Base-by-base conservation (phyloP, 2,329 filamentous ascomycete genomes). In the Orbilia blumenaviensis region DNA sequence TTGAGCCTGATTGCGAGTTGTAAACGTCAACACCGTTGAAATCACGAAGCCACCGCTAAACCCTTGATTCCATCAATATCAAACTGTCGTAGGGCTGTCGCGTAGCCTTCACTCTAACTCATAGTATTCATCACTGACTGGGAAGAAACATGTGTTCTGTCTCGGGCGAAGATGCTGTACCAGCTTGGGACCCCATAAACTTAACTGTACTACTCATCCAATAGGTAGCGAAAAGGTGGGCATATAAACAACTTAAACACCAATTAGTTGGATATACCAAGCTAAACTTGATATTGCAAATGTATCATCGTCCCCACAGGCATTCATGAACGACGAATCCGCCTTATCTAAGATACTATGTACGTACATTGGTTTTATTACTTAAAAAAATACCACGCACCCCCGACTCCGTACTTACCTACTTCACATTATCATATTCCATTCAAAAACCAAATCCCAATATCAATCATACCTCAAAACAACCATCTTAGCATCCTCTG, bases 401-500 rank as follows among this genome's bases (percentile, higher is more conserved):
- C n/a, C 36, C 5, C n/a, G 27, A 18, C 54, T 60, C 21, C 36
- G 16, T 25, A 27, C 18, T 18, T 12, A 25, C 32, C 4, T 12
- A n/a, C 18, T 16, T 12, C 25, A 6, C 8, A 14, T 2, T 34
- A 21, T 21, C 29, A 60, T 25, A 41, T 7, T n/a, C 5, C 18
- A 3, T 9, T 23, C 18, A 10, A 48, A n/a, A 48, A 60, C 25
- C 34, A 16, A n/a, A 60, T 6, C 54, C 18, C 25, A 29, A 27
- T 27, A 58, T 64, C 29, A 76, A 61, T 76, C 72, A 38, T 76
- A 76, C 18, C 72, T 23, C 8, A 76, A 60, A 29, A 76, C 48
- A 32, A 76, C 72, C 72, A 76, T 76, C 46, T 67, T 76, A 3
- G 72, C 72, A 12, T 76, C 72, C 5, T 62, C 66, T 18, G 64